Conservation (phyloP, 2,329 filamentous ascomycete species). For the Aciculosporium take region DNA sequence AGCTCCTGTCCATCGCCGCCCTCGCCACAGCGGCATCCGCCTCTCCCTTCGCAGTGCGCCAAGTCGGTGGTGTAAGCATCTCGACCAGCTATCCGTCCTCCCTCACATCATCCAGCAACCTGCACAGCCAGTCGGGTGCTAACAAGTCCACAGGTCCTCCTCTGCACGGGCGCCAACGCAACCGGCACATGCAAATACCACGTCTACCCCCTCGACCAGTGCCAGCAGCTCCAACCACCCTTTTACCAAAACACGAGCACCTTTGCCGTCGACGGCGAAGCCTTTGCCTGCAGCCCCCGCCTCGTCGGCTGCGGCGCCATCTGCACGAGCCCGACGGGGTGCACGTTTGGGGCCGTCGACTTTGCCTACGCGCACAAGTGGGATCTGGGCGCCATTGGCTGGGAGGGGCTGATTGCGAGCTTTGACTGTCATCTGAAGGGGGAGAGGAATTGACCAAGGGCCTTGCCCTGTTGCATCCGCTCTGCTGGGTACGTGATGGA, state of each 20-base stretch:
- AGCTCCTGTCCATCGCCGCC: conserved; percentile 12
- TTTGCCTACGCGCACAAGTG: conserved; percentile 32
- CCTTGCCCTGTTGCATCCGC: too few relatives aligned
- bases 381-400: conserved; percentile 30
- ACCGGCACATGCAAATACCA: conserved; percentile 32
- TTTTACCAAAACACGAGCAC: conserved; percentile 29
- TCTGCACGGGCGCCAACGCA: conserved; percentile 36
- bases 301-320: conserved; percentile 25
- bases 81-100: neutral
- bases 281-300: conserved; percentile 34
- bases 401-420: conserved; percentile 25
- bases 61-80: conserved; percentile 32
- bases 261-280: conserved; percentile 36
- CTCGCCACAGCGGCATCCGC: conserved; percentile 13
- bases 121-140: too few relatives aligned
- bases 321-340: conserved; percentile 37
- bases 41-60: conserved; percentile 24
- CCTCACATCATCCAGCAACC: neutral
- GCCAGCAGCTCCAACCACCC: conserved; percentile 29
- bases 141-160: conserved; percentile 24
- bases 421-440: conserved; percentile 17
- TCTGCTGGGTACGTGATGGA: too few relatives aligned
- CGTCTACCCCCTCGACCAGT: conserved; percentile 28
- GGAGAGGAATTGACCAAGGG: neutral
- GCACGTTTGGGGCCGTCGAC: conserved; percentile 34